Evolutionary conservation across 1,284 basidiomycete genomes (phyloP).

Genomic region (Cystobasidium pallidum): DNA sequence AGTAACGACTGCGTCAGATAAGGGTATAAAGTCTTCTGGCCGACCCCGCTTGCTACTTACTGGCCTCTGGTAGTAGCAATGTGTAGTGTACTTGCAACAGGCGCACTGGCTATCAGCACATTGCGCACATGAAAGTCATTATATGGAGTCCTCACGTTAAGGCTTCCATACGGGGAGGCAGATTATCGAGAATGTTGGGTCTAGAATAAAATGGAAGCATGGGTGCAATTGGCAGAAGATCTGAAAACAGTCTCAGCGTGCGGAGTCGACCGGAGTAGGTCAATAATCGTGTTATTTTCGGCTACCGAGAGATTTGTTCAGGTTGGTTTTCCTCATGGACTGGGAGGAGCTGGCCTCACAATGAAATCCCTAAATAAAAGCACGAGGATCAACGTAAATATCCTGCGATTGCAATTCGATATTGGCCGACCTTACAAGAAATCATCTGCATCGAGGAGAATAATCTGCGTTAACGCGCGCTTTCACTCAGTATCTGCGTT

Average conservation of each 20-base stretch:
- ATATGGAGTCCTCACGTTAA: conserved; percentile 12
- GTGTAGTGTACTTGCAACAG: conserved; percentile 3
- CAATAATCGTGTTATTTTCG: conserved; percentile 18
- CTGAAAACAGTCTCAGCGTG: conserved; percentile 23
- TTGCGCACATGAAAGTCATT: not conserved
- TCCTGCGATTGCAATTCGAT: no score
- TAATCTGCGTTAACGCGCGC: not conserved
- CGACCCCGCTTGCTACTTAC: not conserved
- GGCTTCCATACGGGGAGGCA: conserved; percentile 11
- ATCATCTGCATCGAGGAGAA: conserved; percentile 35
- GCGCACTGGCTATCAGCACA: not conserved
- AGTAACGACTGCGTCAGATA: not conserved
- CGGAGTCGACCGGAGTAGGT: conserved; percentile 8
- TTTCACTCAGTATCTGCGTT: not conserved
- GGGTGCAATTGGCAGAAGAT: not conserved
- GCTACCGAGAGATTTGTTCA: no score
- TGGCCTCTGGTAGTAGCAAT: conserved; percentile 29
- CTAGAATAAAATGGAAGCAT: conserved; percentile 16
- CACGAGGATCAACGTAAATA: not conserved
- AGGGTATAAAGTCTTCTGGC: not conserved
- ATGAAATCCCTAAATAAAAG: conserved; percentile 4
- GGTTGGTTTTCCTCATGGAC: no score
- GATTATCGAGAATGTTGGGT: conserved; percentile 24
- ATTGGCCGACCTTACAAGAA: conserved; percentile 9
- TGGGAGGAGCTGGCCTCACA: conserved; percentile 3